Evolutionary conservation across 2,329 filamentous ascomycete genomes (phyloP).

Genomic region (Ceratocystiopsis minuta): DNA sequence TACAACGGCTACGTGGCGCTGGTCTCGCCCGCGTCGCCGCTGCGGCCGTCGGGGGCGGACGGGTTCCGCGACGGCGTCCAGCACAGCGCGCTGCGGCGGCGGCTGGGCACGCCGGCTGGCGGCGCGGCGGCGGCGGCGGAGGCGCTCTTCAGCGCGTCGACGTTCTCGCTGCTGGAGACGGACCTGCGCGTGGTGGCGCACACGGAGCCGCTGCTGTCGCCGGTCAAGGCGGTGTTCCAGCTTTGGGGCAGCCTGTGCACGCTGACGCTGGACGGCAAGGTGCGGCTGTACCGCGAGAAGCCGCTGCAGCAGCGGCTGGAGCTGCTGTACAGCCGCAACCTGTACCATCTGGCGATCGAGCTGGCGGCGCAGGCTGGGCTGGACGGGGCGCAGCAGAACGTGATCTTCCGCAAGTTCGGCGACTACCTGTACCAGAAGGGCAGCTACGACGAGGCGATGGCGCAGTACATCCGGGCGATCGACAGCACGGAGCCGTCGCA

Average conservation of each 20-base stretch:
- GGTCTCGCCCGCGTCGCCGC: constrained; percentile 51
- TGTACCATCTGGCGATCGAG: constrained; percentile 82
- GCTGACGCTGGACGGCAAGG: constrained; percentile 82
- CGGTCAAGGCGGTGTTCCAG: constrained; percentile 62
- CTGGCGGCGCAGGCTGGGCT: constrained; percentile 79
- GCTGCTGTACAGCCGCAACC: constrained; percentile 81
- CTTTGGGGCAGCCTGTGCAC: constrained; percentile 87
- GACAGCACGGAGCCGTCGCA: constrained; percentile 93
- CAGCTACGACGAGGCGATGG: constrained; percentile 97
- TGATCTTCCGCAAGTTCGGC: constrained; percentile 84
- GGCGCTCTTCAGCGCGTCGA: constrained; percentile 69
- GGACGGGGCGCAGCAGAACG: constrained; percentile 63
- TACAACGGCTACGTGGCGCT: constrained; percentile 78
- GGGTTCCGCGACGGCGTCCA: neutral
- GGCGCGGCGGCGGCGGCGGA: constrained; percentile 50
- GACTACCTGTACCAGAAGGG: constrained; percentile 90
- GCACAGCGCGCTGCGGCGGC: constrained; percentile 32
- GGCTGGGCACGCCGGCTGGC: constrained; percentile 32
- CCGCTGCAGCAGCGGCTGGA: constrained; percentile 78
- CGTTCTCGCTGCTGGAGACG: constrained; percentile 80
- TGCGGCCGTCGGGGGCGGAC: constrained; percentile 11
- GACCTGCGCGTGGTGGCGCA: constrained; percentile 81
- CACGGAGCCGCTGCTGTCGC: constrained; percentile 65
- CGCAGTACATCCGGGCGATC: constrained; percentile 90
- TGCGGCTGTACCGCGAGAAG: constrained; percentile 82